Evolutionary conservation across 179 eudicot species (phyloP), one percentile per base, ranked within the genome.

Genomic region (Corrigiola litoralis): DNA sequence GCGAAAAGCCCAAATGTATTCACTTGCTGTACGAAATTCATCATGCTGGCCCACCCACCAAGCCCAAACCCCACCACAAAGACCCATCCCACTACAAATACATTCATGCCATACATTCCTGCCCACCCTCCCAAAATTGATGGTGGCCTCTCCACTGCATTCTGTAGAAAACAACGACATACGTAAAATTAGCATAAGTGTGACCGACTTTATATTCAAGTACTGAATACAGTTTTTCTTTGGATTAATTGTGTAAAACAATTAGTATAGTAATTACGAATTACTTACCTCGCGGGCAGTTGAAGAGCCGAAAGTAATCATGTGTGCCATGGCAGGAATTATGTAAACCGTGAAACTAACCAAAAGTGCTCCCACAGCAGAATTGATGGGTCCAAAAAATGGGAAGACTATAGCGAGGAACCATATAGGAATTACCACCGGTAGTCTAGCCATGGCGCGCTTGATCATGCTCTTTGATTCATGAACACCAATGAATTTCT

Each of bases 311-410:
- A 81, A 91, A 5, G 91, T 89, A 46, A 89, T 52, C 97, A 91
- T 86, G 55, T 89, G 96, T 0, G 97, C 97, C 74, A 89, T 33
- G 29, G 97, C 85, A 8, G 96, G 97, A 38, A 91, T 85, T 2
- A 91, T 89, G 82, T 91, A 91, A 32, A 91, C 97, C 2, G 96
- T 91, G 80, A 91, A 91, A 81, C 89, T 91, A 42, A 88, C 97
- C 21, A 91, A 80, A 20, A 91, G 86, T 0, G 97, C 82, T 44
- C 97, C 96, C 13, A 91, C 97, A 1, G 95, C 33, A 3, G 97
- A 91, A 78, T 91, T 91, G 62, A 91, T 89, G 2, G 97, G 97
- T 20, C 97, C 96, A 13, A 91, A 91, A 80, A 91, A 91, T 4
- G 96, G 96, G 81, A 91, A 91, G 14, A 91, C 76, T 0, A 91